Conservation (phyloP, 75 land plant genomes). For the Cupressus sempervirens region DNA sequence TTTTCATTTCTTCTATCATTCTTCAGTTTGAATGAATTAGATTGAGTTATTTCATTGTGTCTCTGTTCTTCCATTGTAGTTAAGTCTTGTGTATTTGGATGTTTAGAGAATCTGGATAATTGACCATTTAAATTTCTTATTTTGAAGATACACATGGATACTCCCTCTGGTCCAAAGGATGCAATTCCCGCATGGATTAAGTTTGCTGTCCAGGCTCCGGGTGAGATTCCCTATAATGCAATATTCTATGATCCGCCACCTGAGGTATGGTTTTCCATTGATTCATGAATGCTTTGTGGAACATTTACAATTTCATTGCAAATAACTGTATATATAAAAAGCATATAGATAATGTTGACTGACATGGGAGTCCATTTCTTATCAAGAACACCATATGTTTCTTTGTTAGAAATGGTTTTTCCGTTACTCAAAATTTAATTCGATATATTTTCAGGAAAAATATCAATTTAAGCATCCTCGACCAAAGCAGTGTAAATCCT, state of each 20-base stretch:
- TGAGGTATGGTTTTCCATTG: slow-evolving; percentile 39
- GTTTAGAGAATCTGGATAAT: background rate
- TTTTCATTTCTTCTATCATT: background rate
- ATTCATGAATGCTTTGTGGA: background rate
- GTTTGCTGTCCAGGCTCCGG: slow-evolving; percentile 89
- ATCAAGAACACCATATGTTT: background rate
- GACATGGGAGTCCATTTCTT: background rate
- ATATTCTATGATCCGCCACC: slow-evolving; percentile 90
- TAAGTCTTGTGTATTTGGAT: background rate
- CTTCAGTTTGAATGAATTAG: background rate
- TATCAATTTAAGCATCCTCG: slow-evolving; percentile 77
- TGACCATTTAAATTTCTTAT: background rate
- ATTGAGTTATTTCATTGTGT: background rate
- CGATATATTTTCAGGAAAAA: slow-evolving; percentile 48
- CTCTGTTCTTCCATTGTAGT: background rate
- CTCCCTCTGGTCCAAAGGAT: slow-evolving; percentile 86
- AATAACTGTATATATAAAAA: background rate
- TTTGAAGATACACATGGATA: slow-evolving; percentile 82
- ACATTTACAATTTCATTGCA: background rate
- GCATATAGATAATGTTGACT: background rate
- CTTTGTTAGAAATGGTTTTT: background rate
- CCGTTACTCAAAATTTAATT: background rate
- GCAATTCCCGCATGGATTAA: slow-evolving; percentile 97
- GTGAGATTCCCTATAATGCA: slow-evolving; percentile 92
- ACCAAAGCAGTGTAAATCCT: slow-evolving; percentile 73